A percentile compares a stretch with the other conserved stretches of the same genome.
Conservation (phyloP, 2,329 filamentous ascomycete genomes). For the Amylocarpus encephaloides region DNA sequence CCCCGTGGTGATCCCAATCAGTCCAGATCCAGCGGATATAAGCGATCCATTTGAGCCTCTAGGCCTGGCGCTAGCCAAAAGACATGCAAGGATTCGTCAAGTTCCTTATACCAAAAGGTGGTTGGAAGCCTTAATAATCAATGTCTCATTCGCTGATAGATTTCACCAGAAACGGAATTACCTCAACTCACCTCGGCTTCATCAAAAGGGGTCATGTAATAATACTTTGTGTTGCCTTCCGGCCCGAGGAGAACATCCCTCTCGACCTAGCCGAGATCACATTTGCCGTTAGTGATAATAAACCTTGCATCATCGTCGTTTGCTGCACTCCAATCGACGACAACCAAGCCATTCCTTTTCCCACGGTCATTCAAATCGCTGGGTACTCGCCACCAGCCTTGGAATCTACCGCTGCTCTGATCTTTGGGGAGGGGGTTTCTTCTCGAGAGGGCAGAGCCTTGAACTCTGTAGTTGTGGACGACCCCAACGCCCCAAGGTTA, state of each 20-base stretch:
- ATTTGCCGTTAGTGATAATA: slow-evolving; percentile 38
- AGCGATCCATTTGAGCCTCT: slow-evolving; percentile 68
- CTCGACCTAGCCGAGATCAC: slow-evolving; percentile 41
- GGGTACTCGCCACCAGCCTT: slow-evolving; percentile 44
- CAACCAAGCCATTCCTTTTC: slow-evolving; percentile 37
- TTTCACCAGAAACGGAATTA: slow-evolving; percentile 40
- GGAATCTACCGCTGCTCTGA: slow-evolving; percentile 43
- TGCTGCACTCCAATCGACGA: slow-evolving; percentile 42
- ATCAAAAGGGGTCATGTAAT: slow-evolving; percentile 34
- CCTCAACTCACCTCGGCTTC: slow-evolving; percentile 33
- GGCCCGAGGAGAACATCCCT: slow-evolving; percentile 42
- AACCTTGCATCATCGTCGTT: slow-evolving; percentile 46
- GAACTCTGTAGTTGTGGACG: not conserved
- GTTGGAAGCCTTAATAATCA: not conserved
- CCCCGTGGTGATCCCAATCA: slow-evolving; percentile 45
- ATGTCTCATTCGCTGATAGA: slow-evolving; percentile 5
- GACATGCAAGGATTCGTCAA: slow-evolving; percentile 59
- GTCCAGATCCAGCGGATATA: slow-evolving; percentile 36
- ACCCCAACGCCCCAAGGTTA: slow-evolving; percentile 12
- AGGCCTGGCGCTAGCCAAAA: slow-evolving; percentile 54
- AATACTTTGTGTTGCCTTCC: slow-evolving; percentile 41
- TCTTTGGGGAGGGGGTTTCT: slow-evolving; percentile 39
- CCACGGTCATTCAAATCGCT: slow-evolving; percentile 45
- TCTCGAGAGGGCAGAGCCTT: not conserved
- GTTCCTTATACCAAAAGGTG: slow-evolving; percentile 60